These are phyloP conservation scores for Halophytophthora polymorphica DNA, from an alignment of 352 stramenopile genomes.

Conservation along the genomic window DNA sequence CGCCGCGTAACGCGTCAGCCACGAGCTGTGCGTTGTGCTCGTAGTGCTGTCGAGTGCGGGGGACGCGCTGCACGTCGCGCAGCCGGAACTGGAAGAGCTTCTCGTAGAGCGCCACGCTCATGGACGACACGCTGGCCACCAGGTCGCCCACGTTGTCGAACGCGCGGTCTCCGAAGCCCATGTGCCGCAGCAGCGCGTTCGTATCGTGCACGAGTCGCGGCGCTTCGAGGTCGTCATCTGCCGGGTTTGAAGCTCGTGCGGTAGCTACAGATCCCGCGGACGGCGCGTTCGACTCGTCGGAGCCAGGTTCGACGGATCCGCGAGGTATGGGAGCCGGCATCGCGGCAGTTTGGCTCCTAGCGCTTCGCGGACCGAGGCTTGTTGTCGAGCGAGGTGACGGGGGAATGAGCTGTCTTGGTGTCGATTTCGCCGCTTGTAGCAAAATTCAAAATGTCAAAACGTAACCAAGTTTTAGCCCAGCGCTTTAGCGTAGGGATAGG, in stretches of 20 bases:
- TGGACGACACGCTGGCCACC: conserved; percentile 84
- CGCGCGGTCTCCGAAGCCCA: conserved; percentile 79
- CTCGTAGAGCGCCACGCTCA: conserved; percentile 91
- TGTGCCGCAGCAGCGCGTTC: conserved; percentile 72
- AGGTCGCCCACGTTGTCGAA: conserved; percentile 77
- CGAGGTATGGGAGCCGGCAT: conserved; percentile 9
- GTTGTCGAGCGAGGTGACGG: not conserved
- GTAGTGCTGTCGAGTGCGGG: conserved; percentile 63
- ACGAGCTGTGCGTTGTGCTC: conserved; percentile 86
- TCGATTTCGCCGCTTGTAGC: no score
- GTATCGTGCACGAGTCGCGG: conserved; percentile 30
- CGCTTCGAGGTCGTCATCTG: conserved; percentile 3
- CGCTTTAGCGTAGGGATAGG: no score
- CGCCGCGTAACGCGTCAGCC: conserved; percentile 66
- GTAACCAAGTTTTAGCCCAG: no score
- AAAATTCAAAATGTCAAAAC: no score
- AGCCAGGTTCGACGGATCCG: not conserved
- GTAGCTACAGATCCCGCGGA: conserved; percentile 1
- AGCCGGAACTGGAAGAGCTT: conserved; percentile 87
- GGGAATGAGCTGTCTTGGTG: no score
- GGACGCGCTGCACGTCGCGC: conserved; percentile 63
- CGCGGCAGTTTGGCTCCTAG: not conserved
- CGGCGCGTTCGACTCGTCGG: conserved; percentile 5
- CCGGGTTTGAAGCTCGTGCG: not conserved
- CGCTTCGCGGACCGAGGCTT: not conserved